Evolutionary conservation across 1,139 yeast species (phyloP), one percentile per base, ranked within the genome.

Genomic region (Sugiyamaella grinbergsii): DNA sequence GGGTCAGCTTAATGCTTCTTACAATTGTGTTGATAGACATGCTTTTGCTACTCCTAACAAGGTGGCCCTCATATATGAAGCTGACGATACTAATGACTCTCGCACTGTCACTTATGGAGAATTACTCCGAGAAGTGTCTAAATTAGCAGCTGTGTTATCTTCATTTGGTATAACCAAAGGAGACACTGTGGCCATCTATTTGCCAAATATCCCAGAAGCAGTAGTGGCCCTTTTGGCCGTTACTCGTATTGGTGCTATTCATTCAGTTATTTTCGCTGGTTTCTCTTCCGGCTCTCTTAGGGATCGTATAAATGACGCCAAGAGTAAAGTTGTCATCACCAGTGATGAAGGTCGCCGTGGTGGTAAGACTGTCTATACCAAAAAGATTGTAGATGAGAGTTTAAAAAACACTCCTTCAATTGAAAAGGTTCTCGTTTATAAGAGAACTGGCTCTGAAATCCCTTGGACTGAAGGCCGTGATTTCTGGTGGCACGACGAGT

Each of bases 131-230:
- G 91, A 89, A 67, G 96, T 93, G 37, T 85, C 89, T 60, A 81
- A 84, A 66, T 88, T 88, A 47, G 96, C 98, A 19, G 95, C 91
- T 64, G 88, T 90, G 31, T 79, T 93, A 68, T 73, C 80, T 65
- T 76, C 83, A 50, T 88, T 95, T 89, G 98, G 98, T 57, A 83
- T 93, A 63, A 71, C 76, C 61, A 88, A 88, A 71, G 98, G 98
- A 68, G 98, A 93, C 69, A 88, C 95, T 39, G 98, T 93, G 54
- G 98, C 97, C 56, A 85, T 93, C 60, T 93, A 93, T 73, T 75
- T 93, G 74, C 98, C 98, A 67, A 93, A 93, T 98, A 90, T 89
- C 57, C 89, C 97, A 51, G 96, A 90, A 71, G 96, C 98, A 48
- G 81, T 93, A 54, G 79, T 93, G 60, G 91, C 98, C 58, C 84